Base-by-base conservation (phyloP, 805 yeast species). In the Grigorovia yakushimaensis region DNA sequence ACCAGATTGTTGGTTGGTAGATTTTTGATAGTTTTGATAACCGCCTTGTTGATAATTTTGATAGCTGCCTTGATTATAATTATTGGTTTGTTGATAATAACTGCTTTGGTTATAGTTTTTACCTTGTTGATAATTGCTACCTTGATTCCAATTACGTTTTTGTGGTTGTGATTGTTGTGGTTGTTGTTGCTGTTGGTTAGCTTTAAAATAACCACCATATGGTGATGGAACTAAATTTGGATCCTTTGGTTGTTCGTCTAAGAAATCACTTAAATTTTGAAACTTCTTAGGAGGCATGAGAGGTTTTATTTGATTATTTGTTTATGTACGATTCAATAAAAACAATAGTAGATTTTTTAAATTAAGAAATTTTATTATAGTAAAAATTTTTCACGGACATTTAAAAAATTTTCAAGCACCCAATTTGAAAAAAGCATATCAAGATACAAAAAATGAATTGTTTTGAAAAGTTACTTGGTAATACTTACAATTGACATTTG, bases 131-230 rank as follows among this genome's bases (percentile, higher is more conserved):
- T 53, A 50, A 44, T 38, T 47, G 36, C 18, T 15, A 24, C 46
- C 45, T 41, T 51, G 54, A 24, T 48, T 54, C 35, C 44, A 45
- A 27, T 53, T 49, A 42, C 51, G 51, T 10, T 45, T 45, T 19
- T 49, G 52, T 27, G 39, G 27, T 23, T 23, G 27, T 23, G 6
- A 9, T 23, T 23, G 27, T 23, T 23, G 27, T 23, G 48, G 49
- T 41, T 51, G 46, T 39, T 60, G 54, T 46, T 57, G 61, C 23
- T 56, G 57, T 47, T 60, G 62, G 20, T 50, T 49, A 23, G 48
- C 51, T 41, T 58, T 61, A 45, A 63, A 62, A 44, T 56, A 62
- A 15, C 67, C 66, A 43, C 67, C 68, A 42, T 52, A 65, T 39
- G 65, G 66, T 11, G 68, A 64, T 23, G 60, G 47, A 37, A 59